A percentile compares a stretch with the other conserved stretches of the same genome.
These are phyloP conservation scores for Jatropha multifida DNA, from an alignment of 441 rosid species.

Conservation along the genomic window DNA sequence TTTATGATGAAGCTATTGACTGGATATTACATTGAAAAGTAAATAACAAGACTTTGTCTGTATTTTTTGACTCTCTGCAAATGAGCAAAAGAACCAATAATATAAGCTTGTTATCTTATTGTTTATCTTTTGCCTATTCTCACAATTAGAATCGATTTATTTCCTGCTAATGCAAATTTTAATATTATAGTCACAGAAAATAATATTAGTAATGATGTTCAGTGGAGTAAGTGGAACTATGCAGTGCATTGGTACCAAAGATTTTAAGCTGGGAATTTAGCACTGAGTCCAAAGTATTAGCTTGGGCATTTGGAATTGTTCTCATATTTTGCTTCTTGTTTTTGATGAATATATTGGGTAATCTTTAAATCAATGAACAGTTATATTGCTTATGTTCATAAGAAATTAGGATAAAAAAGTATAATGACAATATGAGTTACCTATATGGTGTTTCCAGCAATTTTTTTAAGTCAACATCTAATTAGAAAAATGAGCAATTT, in stretches of 20 bases:
- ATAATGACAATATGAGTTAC: neutral
- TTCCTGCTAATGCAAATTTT: neutral
- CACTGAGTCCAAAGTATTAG: neutral
- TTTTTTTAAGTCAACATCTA: neutral
- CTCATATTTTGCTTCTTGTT: neutral
- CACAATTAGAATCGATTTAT: neutral
- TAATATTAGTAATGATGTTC: neutral
- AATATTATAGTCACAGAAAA: neutral
- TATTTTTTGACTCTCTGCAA: neutral
- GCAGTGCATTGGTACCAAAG: neutral
- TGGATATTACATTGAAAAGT: neutral
- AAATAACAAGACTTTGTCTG: constrained; percentile 1
- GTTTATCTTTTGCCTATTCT: neutral
- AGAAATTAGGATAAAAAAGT: neutral
- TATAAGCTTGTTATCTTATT: neutral
- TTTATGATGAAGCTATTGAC: constrained; percentile 7
- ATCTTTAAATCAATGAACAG: neutral
- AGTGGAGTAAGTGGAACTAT: neutral
- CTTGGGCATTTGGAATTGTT: neutral
- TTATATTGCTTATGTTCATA: neutral
- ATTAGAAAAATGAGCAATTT: neutral
- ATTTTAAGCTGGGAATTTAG: neutral
- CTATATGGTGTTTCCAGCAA: neutral
- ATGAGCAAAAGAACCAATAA: neutral
- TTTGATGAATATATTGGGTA: neutral